phyloP scores from a whole-genome alignment of 1,284 basidiomycete genomes.

The Thelephora terrestris region DNA sequence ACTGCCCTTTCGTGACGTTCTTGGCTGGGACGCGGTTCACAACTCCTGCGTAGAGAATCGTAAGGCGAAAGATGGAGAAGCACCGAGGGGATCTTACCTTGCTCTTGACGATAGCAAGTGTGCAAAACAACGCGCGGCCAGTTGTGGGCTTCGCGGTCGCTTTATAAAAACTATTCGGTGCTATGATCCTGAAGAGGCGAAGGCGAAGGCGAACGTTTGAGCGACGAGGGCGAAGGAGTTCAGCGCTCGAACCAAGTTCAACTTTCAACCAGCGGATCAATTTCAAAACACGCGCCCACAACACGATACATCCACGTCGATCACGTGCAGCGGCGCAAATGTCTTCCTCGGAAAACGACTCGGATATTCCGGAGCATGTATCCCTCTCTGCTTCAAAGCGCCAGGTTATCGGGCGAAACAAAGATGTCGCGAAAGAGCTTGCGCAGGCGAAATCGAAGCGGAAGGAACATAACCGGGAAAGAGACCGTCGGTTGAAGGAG shows the following conservation, averaged over 20 bases:
- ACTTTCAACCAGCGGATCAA: background rate
- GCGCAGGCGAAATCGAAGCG: conserved; percentile 19
- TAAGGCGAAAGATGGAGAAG: too few species aligned
- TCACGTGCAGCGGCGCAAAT: background rate
- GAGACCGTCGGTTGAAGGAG: conserved; percentile 22
- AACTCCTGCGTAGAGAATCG: too few species aligned
- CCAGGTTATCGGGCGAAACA: background rate
- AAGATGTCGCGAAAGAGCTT: background rate
- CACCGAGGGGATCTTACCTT: too few species aligned
- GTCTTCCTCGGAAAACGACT: background rate
- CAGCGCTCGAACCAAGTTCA: background rate
- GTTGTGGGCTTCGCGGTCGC: too few species aligned
- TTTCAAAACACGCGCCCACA: background rate
- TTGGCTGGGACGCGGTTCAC: background rate
- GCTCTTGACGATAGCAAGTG: too few species aligned
- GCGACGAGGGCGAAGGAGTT: background rate
- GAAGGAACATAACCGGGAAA: conserved; percentile 21
- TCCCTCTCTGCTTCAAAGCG: background rate
- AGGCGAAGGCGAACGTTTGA: background rate
- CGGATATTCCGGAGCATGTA: background rate
- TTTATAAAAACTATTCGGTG: background rate
- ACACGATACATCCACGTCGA: background rate
- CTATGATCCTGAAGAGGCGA: background rate
- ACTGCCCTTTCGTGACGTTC: background rate
- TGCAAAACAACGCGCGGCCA: too few species aligned